Conservation (phyloP, 108 stramenopile genomes). For the Mediolabrus comicus region DNA sequence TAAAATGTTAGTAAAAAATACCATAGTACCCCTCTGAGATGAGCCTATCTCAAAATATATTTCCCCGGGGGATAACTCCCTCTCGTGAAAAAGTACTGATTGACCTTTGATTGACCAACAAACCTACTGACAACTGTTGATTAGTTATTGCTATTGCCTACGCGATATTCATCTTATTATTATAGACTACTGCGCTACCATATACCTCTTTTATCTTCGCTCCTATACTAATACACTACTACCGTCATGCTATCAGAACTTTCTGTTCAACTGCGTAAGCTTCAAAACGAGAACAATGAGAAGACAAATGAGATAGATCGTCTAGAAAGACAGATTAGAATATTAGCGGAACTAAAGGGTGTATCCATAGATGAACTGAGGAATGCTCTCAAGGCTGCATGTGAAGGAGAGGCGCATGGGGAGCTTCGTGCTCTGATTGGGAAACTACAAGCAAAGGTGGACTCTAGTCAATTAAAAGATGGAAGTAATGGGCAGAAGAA, state of each 20-base stretch:
- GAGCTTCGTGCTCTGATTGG: conserved; percentile 60
- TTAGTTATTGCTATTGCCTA: no score
- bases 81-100: no score
- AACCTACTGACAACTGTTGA: no score
- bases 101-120: no score
- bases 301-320: conserved; percentile 64
- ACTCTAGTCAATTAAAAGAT: conserved; percentile 14
- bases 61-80: no score
- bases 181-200: no score
- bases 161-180: no score
- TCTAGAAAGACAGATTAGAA: conserved; percentile 67
- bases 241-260: conserved; percentile 61
- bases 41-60: no score
- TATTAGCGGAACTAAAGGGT: conserved; percentile 68
- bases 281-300: conserved; percentile 65
- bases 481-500: conserved; percentile 12
- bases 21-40: no score
- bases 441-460: conserved; percentile 56
- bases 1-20: no score
- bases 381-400: conserved; percentile 59
- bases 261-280: conserved; percentile 69
- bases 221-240: not conserved
- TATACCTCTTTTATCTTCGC: no score
- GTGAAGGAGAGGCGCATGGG: conserved; percentile 67
- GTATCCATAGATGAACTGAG: conserved; percentile 62